phyloP scores from a whole-genome alignment of 2,329 filamentous ascomycete species.

The Aspergillus melleus region DNA sequence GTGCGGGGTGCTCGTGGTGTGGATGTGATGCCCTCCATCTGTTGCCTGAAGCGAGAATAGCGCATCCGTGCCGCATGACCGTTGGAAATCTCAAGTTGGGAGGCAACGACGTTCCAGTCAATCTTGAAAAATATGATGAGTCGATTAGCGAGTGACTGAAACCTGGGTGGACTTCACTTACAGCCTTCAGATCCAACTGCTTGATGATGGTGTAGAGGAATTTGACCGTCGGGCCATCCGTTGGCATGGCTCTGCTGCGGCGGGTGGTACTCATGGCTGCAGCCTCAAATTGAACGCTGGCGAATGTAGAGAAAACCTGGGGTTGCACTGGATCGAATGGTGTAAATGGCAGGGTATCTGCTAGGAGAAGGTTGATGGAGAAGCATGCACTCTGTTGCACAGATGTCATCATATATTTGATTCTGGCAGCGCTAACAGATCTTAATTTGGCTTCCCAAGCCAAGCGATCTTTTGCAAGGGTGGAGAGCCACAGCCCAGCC shows the following conservation, averaged over 20 bases:
- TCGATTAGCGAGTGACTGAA: background rate
- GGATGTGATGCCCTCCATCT: constrained; percentile 49
- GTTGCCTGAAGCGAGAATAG: constrained; percentile 54
- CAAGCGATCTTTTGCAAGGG: background rate
- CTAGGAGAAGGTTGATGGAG: constrained; percentile 7
- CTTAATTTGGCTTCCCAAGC: background rate
- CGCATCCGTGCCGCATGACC: constrained; percentile 60
- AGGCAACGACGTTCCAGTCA: constrained; percentile 55
- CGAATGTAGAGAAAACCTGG: background rate
- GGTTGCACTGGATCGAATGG: background rate
- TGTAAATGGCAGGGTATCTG: background rate
- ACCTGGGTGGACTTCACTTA: constrained; percentile 26
- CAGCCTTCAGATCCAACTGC: constrained; percentile 55
- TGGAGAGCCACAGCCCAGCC: background rate
- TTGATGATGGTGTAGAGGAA: constrained; percentile 59
- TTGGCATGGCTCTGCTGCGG: constrained; percentile 46
- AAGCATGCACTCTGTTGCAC: constrained; percentile 17
- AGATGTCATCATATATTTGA: constrained; percentile 11
- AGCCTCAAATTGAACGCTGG: background rate
- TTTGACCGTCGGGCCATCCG: constrained; percentile 51
- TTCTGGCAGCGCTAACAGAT: background rate
- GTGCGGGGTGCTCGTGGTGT: constrained; percentile 19
- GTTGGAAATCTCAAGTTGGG: constrained; percentile 53
- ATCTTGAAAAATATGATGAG: constrained; percentile 39
- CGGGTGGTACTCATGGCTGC: constrained; percentile 34